phyloP scores from a whole-genome alignment of 805 yeast genomes.

The Clavispora phyllophila region DNA sequence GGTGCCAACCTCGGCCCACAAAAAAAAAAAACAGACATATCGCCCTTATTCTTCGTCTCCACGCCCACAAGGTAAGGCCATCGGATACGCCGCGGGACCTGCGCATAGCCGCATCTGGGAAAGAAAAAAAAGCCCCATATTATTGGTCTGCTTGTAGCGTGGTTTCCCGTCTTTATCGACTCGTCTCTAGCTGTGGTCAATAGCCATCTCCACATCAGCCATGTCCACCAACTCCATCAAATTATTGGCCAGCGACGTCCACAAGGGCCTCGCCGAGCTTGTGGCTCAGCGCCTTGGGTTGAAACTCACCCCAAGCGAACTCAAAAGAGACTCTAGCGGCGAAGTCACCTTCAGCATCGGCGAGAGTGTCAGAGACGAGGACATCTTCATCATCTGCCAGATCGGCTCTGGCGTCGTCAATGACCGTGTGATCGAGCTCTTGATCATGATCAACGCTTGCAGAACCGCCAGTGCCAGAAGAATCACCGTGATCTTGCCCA shows the following conservation, averaged over 20 bases:
- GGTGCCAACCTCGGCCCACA: too few relatives aligned
- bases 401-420: constrained; percentile 73
- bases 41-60: too few relatives aligned
- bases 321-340: constrained; percentile 63
- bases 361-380: constrained; percentile 82
- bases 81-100: constrained; percentile 2
- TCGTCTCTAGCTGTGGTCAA: not conserved
- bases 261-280: constrained; percentile 64
- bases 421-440: constrained; percentile 66
- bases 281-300: constrained; percentile 60
- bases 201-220: not conserved
- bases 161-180: constrained; percentile 1
- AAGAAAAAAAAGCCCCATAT: not conserved
- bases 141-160: not conserved
- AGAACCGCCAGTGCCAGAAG: constrained; percentile 78
- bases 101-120: not conserved
- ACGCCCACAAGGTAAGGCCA: too few relatives aligned
- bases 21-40: too few relatives aligned
- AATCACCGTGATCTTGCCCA: constrained; percentile 78
- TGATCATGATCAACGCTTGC: constrained; percentile 79
- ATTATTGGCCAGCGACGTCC: constrained; percentile 62
- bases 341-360: constrained; percentile 76
- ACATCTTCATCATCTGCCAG: constrained; percentile 72
- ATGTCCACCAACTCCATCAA: constrained; percentile 75
- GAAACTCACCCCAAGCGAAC: constrained; percentile 54